Base-by-base conservation (phyloP, 2,329 filamentous ascomycete genomes). In the Trichoderma asperellum region DNA sequence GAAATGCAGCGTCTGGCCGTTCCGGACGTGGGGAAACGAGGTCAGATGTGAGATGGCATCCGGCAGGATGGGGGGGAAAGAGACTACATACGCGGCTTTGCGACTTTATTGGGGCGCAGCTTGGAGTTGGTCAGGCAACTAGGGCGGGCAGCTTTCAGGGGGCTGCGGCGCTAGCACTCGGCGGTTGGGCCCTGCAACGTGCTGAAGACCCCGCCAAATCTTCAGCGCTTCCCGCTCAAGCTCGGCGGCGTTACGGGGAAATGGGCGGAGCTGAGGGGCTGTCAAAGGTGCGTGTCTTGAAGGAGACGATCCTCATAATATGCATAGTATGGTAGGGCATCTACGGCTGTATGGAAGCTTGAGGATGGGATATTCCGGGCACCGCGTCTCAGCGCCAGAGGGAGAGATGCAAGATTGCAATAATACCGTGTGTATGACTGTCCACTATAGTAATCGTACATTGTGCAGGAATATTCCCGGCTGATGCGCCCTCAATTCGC, bases 31-130 rank as follows among this genome's bases (percentile, higher is more conserved):
- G 68, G 68, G 68, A 58, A 55, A 43, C 18, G 18, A 43, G 40
- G 49, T 40, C 21, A 53, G 62, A 56, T 21, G 21, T 24, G 47
- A 49, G 47, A 21, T 64, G 49, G 47, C 27, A n/a, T 53, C 53
- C 16, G 40, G 40, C 40, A 43, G 18, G 40, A 43, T 43, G 40
- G 60, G 53, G 68, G 62, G 59, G 66, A 10, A 40, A 52, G 58
- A 65, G 67, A 57, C 47, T 21, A 59, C 27, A 68, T 60, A 59
- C 63, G 68, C 68, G 68, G 68, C 68, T 62, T 68, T 43, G 40
- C 58, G 35, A 37, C 52, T 35, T 43, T 69, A 65, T 70, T 70
- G 63, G 68, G 40, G 68, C 68, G 68, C 68, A 70, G 68, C 63
- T 58, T 32, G 63, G 53, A 58, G 63, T 66, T 66, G 63, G 63